A percentile compares a stretch with the other conserved stretches of the same genome.
These are phyloP conservation scores for Chenopodium berlandieri DNA, from an alignment of 148 eudicot species.

Conservation along the genomic window DNA sequence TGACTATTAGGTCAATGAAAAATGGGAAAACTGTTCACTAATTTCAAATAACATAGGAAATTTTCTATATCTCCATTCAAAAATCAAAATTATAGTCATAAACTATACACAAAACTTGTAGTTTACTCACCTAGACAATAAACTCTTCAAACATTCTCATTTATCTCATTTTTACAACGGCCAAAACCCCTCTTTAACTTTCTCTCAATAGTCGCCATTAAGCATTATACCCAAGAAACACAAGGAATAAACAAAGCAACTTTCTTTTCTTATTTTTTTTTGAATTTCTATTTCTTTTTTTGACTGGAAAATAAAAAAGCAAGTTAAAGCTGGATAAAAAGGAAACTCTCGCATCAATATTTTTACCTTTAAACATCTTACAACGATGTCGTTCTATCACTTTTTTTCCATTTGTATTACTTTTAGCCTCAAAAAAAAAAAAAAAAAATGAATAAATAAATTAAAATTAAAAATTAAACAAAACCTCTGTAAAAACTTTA, in stretches of 20 bases:
- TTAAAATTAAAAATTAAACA: neutral
- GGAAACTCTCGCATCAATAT: conserved; percentile 9
- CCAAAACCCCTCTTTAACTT: conserved; percentile 24
- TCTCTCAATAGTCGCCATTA: conserved; percentile 12
- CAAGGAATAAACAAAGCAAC: neutral
- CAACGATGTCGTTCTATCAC: conserved; percentile 19
- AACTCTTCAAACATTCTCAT: neutral
- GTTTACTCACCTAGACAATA: neutral
- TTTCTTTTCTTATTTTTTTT: too few species aligned
- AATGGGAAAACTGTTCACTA: neutral
- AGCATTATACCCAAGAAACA: neutral
- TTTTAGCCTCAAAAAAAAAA: conserved; percentile 23
- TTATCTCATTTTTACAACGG: conserved; percentile 6
- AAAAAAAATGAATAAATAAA: neutral
- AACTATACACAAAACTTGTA: neutral
- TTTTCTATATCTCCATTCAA: neutral
- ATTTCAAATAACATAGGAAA: neutral
- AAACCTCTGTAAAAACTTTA: conserved; percentile 14
- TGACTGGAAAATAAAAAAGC: conserved; percentile 5
- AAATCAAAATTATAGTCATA: conserved; percentile 1
- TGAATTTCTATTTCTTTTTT: too few species aligned
- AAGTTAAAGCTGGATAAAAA: conserved; percentile 17
- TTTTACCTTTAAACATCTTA: neutral
- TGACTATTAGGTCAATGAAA: too few species aligned
- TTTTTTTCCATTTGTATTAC: neutral